phyloP scores from a whole-genome alignment of 1,284 basidiomycete genomes.

The Schizophyllum commune region DNA sequence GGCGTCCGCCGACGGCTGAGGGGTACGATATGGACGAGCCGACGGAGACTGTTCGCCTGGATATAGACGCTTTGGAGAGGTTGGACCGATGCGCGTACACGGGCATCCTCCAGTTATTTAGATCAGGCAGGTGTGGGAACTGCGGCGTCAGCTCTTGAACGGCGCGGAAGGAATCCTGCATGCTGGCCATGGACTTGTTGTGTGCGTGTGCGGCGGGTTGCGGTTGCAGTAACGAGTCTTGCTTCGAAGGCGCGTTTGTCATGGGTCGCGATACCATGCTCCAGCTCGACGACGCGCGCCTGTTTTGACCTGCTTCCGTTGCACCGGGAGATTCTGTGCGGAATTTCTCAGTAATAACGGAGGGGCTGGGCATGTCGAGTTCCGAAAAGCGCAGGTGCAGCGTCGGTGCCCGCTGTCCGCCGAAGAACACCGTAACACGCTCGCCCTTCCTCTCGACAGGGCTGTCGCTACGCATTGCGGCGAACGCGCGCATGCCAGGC shows the following conservation, averaged over 20 bases:
- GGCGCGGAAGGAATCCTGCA: not conserved
- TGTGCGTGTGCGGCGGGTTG: not conserved
- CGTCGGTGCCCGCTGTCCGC: slow-evolving; percentile 42
- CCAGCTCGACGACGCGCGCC: not conserved
- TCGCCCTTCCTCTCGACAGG: slow-evolving; percentile 9
- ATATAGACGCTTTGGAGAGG: not conserved
- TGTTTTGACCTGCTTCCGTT: not conserved
- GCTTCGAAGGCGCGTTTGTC: too few species aligned
- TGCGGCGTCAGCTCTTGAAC: not conserved
- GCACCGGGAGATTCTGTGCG: not conserved
- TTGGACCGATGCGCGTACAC: not conserved
- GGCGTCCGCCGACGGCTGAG: not conserved
- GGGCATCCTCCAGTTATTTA: not conserved
- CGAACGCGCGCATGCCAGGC: slow-evolving; percentile 21
- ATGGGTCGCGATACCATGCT: not conserved
- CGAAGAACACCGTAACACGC: slow-evolving; percentile 50
- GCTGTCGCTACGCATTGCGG: slow-evolving; percentile 6
- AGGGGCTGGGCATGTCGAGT: slow-evolving; percentile 36
- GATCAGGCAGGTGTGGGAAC: not conserved
- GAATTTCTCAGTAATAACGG: slow-evolving; percentile 20
- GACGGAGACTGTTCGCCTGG: too few species aligned
- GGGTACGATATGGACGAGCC: not conserved
- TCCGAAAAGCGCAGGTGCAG: slow-evolving; percentile 57
- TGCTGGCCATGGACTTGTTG: not conserved
- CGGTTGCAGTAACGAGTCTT: too few species aligned